Percentiles rank a stretch among this genome's conserved stretches.
Evolutionary conservation across 331 rosid species (phyloP).

Genomic region (Malus hybrid): DNA sequence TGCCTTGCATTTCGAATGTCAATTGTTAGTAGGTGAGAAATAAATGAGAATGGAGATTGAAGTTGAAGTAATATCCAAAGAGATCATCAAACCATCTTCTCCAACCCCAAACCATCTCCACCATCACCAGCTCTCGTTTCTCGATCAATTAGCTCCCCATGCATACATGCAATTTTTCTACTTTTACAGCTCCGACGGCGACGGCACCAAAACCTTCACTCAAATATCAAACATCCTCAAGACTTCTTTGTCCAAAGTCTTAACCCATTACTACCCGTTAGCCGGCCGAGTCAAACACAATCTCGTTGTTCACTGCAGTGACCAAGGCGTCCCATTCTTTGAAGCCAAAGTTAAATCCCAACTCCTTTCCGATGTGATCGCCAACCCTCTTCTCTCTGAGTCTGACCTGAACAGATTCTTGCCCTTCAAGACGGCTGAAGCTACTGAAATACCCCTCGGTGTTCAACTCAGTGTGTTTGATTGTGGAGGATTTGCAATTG

Average conservation of each 20-base stretch:
- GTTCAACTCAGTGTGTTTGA: slow-evolving; percentile 24
- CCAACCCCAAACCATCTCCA: slow-evolving; percentile 26
- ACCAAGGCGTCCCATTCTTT: slow-evolving; percentile 20
- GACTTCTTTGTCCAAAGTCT: slow-evolving; percentile 7
- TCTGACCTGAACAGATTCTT: background rate
- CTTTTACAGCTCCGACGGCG: background rate
- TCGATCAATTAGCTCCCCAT: slow-evolving; percentile 26
- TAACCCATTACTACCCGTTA: slow-evolving; percentile 13
- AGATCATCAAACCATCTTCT: slow-evolving; percentile 24
- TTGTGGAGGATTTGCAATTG: slow-evolving; percentile 22
- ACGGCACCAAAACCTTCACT: background rate
- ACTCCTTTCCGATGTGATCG: slow-evolving; percentile 7
- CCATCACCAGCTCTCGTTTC: slow-evolving; percentile 25
- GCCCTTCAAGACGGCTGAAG: slow-evolving; percentile 9
- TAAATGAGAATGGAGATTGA: slow-evolving; percentile 13
- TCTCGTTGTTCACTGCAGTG: slow-evolving; percentile 15
- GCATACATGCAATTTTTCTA: slow-evolving; percentile 8
- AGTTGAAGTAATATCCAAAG: slow-evolving; percentile 19
- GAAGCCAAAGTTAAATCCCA: slow-evolving; percentile 2
- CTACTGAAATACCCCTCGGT: slow-evolving; percentile 6
- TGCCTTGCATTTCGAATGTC: no score
- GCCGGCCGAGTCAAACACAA: slow-evolving; percentile 17
- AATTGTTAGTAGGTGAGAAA: background rate
- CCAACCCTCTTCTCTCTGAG: background rate
- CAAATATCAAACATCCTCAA: slow-evolving; percentile 12